Base-by-base conservation (phyloP, 257 asterid genomes). In the Paulownia fortunei region DNA sequence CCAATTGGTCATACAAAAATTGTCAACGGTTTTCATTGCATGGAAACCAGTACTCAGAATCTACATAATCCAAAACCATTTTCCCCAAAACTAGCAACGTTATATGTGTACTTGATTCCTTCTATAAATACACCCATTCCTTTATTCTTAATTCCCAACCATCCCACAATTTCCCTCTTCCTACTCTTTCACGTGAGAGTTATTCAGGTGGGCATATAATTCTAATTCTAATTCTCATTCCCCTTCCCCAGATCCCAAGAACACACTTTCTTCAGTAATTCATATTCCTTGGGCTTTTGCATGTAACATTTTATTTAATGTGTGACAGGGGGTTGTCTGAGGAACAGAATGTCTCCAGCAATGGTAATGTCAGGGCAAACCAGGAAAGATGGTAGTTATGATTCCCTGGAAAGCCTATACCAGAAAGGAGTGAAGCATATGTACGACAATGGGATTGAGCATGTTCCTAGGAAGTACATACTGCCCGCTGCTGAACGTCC, bases 401-500 rank as follows among this genome's bases (percentile, higher is more conserved):
- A 82, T 32, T 24, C 77, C 32, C 10, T 26, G n/a, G 89, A 84
- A 73, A 75, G 21, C 18, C 65, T 86, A 41, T 92, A 77, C 84
- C 81, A 83, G 78, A 92, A 92, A 84, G 98, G 98, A 36, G 98
- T 94, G 30, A 87, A 87, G 44, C 77, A 87, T 67, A 63, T 94
- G 83, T 83, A 71, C 64, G 98, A 94, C n/a, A 86, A 41, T 41
- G 98, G 98, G 46, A 82, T 92, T 23, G 60, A 79, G 44, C 92
- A 71, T 30, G 89, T 94, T 49, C 98, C 98, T 3, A 56, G 3
- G 5, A 94, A 91, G 46, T 94, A 94, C 83, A 83, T 94, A 16
- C 61, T 92, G 21, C 97, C 98, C 0, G 79, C 84, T n/a, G 54
- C 87, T 0, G 95, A 94, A 58, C 94, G 98, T 55, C 97, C 98